Evolutionary conservation across 208 protist species (phyloP), one percentile per base, ranked within the genome.

Genomic region (Entamoeba moshkovskii): DNA sequence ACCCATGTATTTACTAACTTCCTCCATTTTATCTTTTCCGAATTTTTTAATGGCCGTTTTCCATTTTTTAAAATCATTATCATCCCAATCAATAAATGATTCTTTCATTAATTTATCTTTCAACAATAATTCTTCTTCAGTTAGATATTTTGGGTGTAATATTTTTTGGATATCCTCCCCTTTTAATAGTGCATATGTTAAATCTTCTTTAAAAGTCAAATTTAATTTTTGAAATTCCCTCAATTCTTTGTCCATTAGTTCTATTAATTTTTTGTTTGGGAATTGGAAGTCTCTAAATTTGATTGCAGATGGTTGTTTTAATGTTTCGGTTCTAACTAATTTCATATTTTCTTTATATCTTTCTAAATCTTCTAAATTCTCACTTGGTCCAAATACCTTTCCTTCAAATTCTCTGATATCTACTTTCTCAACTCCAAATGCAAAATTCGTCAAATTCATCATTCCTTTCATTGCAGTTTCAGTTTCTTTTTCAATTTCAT

Each of bases 251-350:
- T 93, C n/a, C 3, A 59, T 5, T 25, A 93, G 8, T 46, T 73
- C 16, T 3, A 38, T 2, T 46, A 93, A 73, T n/a, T 93, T 38
- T 15, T 59, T 15, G 29, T 25, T 15, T 16, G 44, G 42, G 73
- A 93, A 93, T 42, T 93, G 92, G 18, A 73, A 93, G 44, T 93
- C 92, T 85, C 59, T 29, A 85, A 85, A 85, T 44, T 73, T 15
- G 2, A 46, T 73, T 0, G 42, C 38, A 25, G 48, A 15, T 22
- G 46, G 45, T 1, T 38, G 33, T 45, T n/a, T 25, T 15, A 38
- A 22, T 45, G 46, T 93, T 46, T 29, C 44, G n/a, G 25, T 45
- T 22, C 44, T 15, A 22, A 46, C 29, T 3, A 48, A 38, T 46
- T 92, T 92, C 45, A 46, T 46, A 22, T 92, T 92, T 25, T 15